Percentiles rank a stretch among this genome's conserved stretches.
Evolutionary conservation across 352 stramenopile genomes (phyloP).

Genomic region (Phytophthora ohioensis): DNA sequence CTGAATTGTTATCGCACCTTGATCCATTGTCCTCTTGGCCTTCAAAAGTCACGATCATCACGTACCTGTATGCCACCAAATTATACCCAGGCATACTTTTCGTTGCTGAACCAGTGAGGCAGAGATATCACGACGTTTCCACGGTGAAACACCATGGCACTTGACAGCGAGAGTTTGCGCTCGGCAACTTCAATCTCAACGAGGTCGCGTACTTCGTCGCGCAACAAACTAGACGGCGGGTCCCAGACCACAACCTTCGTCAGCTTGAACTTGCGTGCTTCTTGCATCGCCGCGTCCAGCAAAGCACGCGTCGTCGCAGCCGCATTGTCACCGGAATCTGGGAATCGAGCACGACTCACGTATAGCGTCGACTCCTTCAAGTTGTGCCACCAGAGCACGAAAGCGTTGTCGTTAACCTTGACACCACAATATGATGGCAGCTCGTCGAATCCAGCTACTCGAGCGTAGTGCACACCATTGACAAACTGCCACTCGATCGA

Average conservation of each 20-base stretch:
- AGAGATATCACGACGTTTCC: constrained; percentile 17
- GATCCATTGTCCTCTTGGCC: no score
- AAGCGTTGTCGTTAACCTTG: constrained; percentile 50
- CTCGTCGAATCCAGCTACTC: constrained; percentile 37
- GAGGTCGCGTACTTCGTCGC: constrained; percentile 25
- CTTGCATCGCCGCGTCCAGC: constrained; percentile 35
- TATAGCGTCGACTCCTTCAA: constrained; percentile 64
- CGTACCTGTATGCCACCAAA: neutral
- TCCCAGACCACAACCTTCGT: constrained; percentile 54
- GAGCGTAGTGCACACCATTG: constrained; percentile 53
- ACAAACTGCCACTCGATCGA: constrained; percentile 69
- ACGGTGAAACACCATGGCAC: constrained; percentile 50
- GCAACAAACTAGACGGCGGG: constrained; percentile 38
- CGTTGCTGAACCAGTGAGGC: constrained; percentile 56
- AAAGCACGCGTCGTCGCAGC: constrained; percentile 24
- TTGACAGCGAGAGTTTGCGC: constrained; percentile 58
- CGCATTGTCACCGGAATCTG: constrained; percentile 25
- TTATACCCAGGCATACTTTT: constrained; percentile 71
- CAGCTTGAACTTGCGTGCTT: constrained; percentile 49
- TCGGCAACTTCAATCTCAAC: constrained; percentile 42
- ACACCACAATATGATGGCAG: constrained; percentile 47
- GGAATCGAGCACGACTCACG: constrained; percentile 53
- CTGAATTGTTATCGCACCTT: no score
- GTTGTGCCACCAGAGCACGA: constrained; percentile 66
- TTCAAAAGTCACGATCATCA: no score